Percentiles rank a stretch among this genome's conserved stretches.
Evolutionary conservation across 2,329 filamentous ascomycete species (phyloP).

Genomic region (Botrytis hyacinthi): DNA sequence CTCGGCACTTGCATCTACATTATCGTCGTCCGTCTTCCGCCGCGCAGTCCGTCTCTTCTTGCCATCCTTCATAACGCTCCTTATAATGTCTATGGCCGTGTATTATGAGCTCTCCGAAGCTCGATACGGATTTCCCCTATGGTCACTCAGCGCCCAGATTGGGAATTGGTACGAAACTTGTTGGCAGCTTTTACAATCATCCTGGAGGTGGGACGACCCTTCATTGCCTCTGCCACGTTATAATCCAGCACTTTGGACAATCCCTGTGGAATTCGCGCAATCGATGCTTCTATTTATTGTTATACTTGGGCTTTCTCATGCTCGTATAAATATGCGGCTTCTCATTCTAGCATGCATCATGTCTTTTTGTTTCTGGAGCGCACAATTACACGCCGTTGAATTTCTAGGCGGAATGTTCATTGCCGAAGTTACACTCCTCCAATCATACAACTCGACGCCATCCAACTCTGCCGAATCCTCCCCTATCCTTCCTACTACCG

Average conservation of each 20-base stretch:
- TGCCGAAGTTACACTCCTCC: slow-evolving; percentile 45
- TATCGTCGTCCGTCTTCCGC: slow-evolving; percentile 49
- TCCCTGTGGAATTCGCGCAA: slow-evolving; percentile 37
- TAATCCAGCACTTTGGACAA: slow-evolving; percentile 38
- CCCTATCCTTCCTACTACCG: slow-evolving; percentile 23
- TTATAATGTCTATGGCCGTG: slow-evolving; percentile 45
- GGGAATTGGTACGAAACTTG: slow-evolving; percentile 44
- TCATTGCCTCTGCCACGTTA: slow-evolving; percentile 28
- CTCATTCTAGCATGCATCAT: slow-evolving; percentile 30
- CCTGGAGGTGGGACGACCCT: slow-evolving; percentile 31
- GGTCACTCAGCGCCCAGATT: slow-evolving; percentile 43
- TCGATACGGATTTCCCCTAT: slow-evolving; percentile 42
- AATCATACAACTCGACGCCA: slow-evolving; percentile 28
- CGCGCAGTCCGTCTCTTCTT: slow-evolving; percentile 48
- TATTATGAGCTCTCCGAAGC: slow-evolving; percentile 48
- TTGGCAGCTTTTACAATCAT: slow-evolving; percentile 36
- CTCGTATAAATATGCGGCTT: slow-evolving; percentile 30
- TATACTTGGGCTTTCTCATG: slow-evolving; percentile 34
- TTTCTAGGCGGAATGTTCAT: slow-evolving; percentile 48
- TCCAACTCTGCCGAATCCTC: slow-evolving; percentile 11
- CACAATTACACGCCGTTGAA: slow-evolving; percentile 39
- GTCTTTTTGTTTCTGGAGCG: slow-evolving; percentile 34
- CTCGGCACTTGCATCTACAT: slow-evolving; percentile 41
- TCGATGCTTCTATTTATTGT: slow-evolving; percentile 36
- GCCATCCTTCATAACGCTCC: slow-evolving; percentile 46